Conservation (phyloP, 805 yeast genomes). For the Candida maris region DNA sequence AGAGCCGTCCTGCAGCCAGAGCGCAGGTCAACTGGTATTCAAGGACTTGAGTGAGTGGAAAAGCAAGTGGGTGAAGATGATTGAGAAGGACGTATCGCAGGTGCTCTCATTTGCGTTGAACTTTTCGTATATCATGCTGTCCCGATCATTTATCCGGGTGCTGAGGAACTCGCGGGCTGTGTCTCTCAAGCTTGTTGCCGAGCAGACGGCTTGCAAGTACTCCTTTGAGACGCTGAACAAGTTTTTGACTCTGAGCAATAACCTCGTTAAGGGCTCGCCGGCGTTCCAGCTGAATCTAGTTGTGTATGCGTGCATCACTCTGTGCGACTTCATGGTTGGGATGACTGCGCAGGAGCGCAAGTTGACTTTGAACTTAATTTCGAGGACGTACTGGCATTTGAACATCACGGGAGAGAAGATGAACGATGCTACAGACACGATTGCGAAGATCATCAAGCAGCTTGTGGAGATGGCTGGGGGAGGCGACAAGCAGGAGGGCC, state of each 20-base stretch:
- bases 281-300: slow-evolving; percentile 48
- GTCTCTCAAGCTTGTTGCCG: slow-evolving; percentile 11
- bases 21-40: slow-evolving; percentile 22
- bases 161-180: slow-evolving; percentile 1
- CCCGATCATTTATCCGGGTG: slow-evolving; percentile 32
- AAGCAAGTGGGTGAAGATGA: slow-evolving; percentile 40
- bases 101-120: slow-evolving; percentile 45
- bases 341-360: slow-evolving; percentile 39
- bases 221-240: slow-evolving; percentile 44
- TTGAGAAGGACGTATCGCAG: slow-evolving; percentile 47
- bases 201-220: slow-evolving; percentile 40
- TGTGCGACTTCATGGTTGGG: slow-evolving; percentile 44
- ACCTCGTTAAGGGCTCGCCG: slow-evolving; percentile 54
- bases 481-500: slow-evolving; percentile 17
- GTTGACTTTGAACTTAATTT: slow-evolving; percentile 42
- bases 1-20: slow-evolving; percentile 3
- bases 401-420: slow-evolving; percentile 53
- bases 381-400: slow-evolving; percentile 55
- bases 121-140: slow-evolving; percentile 42
- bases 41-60: slow-evolving; percentile 45
- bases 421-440: slow-evolving; percentile 58
- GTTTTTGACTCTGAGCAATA: slow-evolving; percentile 41
- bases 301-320: slow-evolving; percentile 51
- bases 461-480: slow-evolving; percentile 44
- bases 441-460: slow-evolving; percentile 51